Base-by-base conservation (phyloP, 768 basidiomycete species). In the Boletus pseudopeckii region DNA sequence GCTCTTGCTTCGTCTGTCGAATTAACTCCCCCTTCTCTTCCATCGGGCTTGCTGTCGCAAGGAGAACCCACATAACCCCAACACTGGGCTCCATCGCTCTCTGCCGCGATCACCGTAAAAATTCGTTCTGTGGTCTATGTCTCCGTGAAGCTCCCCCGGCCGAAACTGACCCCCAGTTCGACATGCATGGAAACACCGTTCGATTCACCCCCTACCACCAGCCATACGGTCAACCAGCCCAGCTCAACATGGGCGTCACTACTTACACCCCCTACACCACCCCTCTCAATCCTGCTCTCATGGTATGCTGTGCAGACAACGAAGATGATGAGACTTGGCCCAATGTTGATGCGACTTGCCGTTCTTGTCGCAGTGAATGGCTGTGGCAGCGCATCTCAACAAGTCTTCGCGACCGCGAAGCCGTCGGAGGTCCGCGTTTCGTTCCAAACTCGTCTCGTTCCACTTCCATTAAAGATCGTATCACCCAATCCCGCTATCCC, bases 281-380 rank as follows among this genome's bases (percentile, higher is more conserved):
- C 14, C 57, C 60, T 45, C 37, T 68, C 26, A 63, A 67, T 33
- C 67, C 69, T 26, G 59, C 66, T 6, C 53, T 67, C 38, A 70
- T 72, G 56, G 75, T 83, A 11, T 78, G 75, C 30, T 80, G 82
- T 54, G 70, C 79, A 5, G 86, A 87, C 62, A 90, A 89, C 62
- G 88, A 88, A 55, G 88, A 90, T 66, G 79, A 83, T 17, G 81
- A 84, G 13, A 78, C 80, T 0, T 90, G 84, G 79, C 81, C 84
- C 0, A 75, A 75, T 7, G 77, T 86, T 11, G 81, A 83, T 30
- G 75, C 85, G 2, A 90, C 88, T 8, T 91, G 88, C 66, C 77
- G 82, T 38, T 71, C 70, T 43, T 91, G 89, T 66, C 78, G 88
- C 34, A 65, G 64, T 3, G 87, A 90, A 65, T 81, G 78, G 74